Conservation (phyloP, 257 asterid species). For the Solanum microdontum region DNA sequence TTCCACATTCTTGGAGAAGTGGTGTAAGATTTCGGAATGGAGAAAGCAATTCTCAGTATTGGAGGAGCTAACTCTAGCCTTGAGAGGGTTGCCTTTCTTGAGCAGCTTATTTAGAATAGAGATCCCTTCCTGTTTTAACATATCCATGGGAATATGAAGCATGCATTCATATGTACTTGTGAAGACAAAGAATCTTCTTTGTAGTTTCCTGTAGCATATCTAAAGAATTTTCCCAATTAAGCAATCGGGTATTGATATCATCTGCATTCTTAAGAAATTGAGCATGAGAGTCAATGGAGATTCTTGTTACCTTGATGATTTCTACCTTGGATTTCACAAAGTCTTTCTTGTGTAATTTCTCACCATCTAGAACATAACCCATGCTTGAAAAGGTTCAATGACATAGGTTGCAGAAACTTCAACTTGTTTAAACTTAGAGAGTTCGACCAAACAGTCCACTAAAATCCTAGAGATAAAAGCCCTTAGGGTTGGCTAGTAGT, state of each 20-base stretch:
- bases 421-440: too few species aligned
- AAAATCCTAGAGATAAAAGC: too few species aligned
- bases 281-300: neutral
- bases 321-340: too few species aligned
- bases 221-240: neutral
- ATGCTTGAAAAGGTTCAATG: too few species aligned
- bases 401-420: too few species aligned
- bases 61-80: neutral
- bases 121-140: too few species aligned
- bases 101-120: too few species aligned
- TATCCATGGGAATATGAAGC: neutral
- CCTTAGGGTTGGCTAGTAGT: too few species aligned
- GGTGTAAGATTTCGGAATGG: too few species aligned
- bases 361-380: neutral
- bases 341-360: neutral
- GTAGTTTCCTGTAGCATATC: neutral
- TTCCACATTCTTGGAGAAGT: neutral
- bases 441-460: too few species aligned
- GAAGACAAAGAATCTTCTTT: neutral
- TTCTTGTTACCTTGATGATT: neutral
- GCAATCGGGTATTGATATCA: neutral
- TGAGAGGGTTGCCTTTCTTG: neutral
- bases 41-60: neutral
- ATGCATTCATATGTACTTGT: neutral
- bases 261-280: neutral